Conservation (phyloP, 2,329 filamentous ascomycete genomes). For the Trichoderma cornu-damae region DNA sequence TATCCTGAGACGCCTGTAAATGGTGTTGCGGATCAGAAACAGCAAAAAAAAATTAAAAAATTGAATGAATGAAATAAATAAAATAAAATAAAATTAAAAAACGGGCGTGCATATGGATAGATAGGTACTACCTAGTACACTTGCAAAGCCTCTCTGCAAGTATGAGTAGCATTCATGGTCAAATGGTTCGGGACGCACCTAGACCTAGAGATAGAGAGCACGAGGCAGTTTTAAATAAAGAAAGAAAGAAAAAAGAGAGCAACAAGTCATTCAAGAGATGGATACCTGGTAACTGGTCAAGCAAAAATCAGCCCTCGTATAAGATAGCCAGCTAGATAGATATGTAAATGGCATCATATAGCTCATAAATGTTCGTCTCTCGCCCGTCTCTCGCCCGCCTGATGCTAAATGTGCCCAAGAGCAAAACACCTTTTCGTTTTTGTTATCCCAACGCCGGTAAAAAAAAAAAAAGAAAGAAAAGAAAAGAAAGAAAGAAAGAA, state of each 20-base stretch:
- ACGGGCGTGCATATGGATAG: background rate
- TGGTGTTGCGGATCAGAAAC: background rate
- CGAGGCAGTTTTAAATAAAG: background rate
- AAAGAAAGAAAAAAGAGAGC: background rate
- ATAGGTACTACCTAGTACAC: too few relatives aligned
- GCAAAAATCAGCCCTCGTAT: background rate
- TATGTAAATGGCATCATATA: background rate
- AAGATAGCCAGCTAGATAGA: background rate
- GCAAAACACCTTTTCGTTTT: background rate
- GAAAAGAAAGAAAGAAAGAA: too few relatives aligned
- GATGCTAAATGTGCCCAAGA: background rate
- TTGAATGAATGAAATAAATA: too few relatives aligned
- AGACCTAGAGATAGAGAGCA: background rate
- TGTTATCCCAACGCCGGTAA: background rate
- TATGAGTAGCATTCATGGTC: background rate
- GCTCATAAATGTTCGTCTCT: background rate
- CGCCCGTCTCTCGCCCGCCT: background rate
- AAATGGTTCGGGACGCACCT: background rate
- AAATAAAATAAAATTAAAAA: too few relatives aligned
- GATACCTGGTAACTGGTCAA: background rate
- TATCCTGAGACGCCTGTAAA: conserved; percentile 74
- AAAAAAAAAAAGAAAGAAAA: background rate
- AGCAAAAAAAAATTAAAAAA: too few relatives aligned
- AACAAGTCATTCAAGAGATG: background rate
- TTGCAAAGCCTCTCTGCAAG: background rate